Percentiles rank a stretch among this genome's conserved stretches.
These are phyloP conservation scores for Boehmeria nivea DNA, from an alignment of 306 rosid genomes.

Conservation along the genomic window DNA sequence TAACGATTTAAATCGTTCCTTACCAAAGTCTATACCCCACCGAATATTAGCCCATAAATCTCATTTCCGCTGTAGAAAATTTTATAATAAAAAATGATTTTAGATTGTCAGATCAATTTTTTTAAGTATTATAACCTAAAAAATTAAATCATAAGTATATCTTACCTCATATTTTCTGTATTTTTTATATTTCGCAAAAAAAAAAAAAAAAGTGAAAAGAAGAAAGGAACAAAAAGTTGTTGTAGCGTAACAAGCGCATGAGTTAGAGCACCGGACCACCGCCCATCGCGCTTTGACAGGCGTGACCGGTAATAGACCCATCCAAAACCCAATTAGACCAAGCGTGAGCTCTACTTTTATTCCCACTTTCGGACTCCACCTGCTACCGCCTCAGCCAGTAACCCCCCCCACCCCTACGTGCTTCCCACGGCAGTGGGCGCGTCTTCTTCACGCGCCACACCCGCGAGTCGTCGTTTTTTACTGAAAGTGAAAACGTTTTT, in stretches of 20 bases:
- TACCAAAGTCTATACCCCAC: too few relatives aligned
- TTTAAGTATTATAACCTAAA: too few relatives aligned
- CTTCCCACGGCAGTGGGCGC: neutral
- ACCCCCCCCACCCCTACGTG: neutral
- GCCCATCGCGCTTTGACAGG: slow-evolving; percentile 11
- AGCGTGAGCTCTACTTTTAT: slow-evolving; percentile 10
- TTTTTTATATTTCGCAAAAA: too few relatives aligned
- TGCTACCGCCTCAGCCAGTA: slow-evolving; percentile 21
- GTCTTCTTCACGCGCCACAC: neutral
- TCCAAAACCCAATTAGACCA: slow-evolving; percentile 23
- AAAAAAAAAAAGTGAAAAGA: neutral
- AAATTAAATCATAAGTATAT: too few relatives aligned
- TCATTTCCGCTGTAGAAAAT: too few relatives aligned
- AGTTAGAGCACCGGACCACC: neutral
- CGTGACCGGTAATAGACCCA: slow-evolving; percentile 11
- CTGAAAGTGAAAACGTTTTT: neutral
- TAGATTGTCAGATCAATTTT: too few relatives aligned
- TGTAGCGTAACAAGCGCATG: too few relatives aligned
- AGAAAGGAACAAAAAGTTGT: neutral
- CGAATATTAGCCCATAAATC: too few relatives aligned
- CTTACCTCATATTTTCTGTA: too few relatives aligned
- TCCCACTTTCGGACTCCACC: neutral
- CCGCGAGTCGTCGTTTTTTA: neutral
- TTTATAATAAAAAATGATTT: too few relatives aligned
- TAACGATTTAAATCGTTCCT: too few relatives aligned